Evolutionary conservation across 2,329 filamentous ascomycete genomes (phyloP), one percentile per base, ranked within the genome.

Genomic region (Penicillium brevicompactum): DNA sequence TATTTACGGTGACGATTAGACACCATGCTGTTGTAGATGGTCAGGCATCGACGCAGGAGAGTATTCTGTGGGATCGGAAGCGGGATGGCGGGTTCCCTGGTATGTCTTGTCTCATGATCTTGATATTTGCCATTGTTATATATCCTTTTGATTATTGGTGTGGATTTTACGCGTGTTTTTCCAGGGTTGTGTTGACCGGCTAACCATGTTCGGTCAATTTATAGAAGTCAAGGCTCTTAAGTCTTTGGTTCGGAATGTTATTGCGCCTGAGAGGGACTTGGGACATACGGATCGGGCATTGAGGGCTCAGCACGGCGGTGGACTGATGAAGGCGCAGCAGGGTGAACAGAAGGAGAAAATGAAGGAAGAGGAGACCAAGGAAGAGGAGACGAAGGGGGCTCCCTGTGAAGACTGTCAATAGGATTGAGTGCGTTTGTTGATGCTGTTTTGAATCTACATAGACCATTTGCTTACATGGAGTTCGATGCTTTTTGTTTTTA

Each of bases 181-280:
- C 18, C 18, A 18, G 24, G 3, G 24, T 27, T 4, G 8, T 27
- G 8, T 56, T 21, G 21, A 49, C 27, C 10, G 30, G 47, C 43
- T 52, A 22, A 46, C 30, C 34, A 13, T 30, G 56, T 37, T 8
- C 41, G 10, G 24, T 49, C n/a, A 40, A 21, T 7, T 42, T 43
- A 45, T 55, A 76, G 92, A 97, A 77, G 92, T 90, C 2, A 96
- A 97, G 75, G 87, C 93, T 63, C 82, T 97, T 42, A 97, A 97
- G 77, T 86, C 91, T 56, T 82, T 87, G 14, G 85, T 97, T 5
- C 81, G 93, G 55, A 90, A 97, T 76, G 81, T 90, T 49, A 87
- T 97, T 64, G 87, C 94, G 67, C 93, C 92, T 0, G 80, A 78
- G 1, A 82, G 89, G 58, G 84, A 93, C 68, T 77, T 97, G 50